Evolutionary conservation across 140 eudicot genomes (phyloP).

Genomic region (Flaveria floridana): DNA sequence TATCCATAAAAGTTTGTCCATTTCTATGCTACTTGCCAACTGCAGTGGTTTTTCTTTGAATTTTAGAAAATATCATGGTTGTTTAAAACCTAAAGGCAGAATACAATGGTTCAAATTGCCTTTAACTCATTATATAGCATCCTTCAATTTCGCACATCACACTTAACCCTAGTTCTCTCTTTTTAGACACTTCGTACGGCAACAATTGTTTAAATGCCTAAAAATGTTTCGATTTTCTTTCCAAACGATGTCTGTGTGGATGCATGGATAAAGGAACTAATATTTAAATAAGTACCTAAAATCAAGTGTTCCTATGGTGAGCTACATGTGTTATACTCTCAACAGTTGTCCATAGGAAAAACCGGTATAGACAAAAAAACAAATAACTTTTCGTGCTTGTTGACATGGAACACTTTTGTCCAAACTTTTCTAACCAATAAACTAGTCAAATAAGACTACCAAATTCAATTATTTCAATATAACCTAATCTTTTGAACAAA

Average conservation of each 20-base stretch:
- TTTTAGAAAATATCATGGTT: background rate
- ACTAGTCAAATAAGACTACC: background rate
- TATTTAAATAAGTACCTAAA: background rate
- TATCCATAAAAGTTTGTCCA: background rate
- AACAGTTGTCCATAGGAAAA: background rate
- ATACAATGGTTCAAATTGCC: background rate
- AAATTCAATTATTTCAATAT: background rate
- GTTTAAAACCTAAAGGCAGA: background rate
- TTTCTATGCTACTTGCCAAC: constrained; percentile 5
- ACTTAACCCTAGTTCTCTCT: background rate
- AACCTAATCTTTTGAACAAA: background rate
- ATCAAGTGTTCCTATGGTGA: background rate
- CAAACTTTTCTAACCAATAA: background rate
- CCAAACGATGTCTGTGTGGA: background rate
- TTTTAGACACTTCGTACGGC: background rate
- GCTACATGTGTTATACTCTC: background rate
- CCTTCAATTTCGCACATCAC: background rate
- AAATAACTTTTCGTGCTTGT: background rate
- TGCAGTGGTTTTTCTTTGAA: background rate
- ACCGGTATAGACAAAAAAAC: background rate
- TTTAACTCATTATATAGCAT: background rate
- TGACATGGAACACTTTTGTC: background rate
- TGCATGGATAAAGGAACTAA: background rate
- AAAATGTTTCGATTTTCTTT: constrained; percentile 1
- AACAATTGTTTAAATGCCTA: background rate